Evolutionary conservation across 352 stramenopile genomes (phyloP).

Genomic region (Pythium pyrilobum): DNA sequence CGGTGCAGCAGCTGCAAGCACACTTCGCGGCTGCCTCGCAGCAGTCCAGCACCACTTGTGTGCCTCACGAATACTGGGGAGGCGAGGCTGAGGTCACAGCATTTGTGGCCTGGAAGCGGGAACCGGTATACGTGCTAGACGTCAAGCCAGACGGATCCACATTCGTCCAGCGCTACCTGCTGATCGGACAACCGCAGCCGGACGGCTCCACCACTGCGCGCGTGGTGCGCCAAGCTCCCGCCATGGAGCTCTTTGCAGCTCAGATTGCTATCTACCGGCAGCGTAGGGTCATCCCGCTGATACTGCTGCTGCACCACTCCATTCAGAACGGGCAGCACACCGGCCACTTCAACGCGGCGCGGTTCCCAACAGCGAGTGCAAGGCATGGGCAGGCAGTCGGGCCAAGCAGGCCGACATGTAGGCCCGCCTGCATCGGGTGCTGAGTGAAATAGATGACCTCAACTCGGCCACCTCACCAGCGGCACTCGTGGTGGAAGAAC

Average conservation of each 20-base stretch:
- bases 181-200: not conserved
- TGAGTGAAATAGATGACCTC: not conserved
- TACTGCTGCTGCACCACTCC: not conserved
- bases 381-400: not conserved
- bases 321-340: not conserved
- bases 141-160: not conserved
- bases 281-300: not conserved
- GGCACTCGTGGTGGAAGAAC: no score
- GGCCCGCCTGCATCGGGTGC: not conserved
- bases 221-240: not conserved
- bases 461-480: not conserved
- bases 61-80: not conserved
- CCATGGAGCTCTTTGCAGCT: not conserved
- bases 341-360: not conserved
- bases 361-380: not conserved
- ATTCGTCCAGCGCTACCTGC: not conserved
- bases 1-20: no score
- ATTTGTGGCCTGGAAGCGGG: not conserved
- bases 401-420: not conserved
- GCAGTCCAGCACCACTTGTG: no score
- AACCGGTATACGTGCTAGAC: slow-evolving; percentile 4
- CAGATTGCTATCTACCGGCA: slow-evolving; percentile 1
- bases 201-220: not conserved
- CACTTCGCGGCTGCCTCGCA: no score
- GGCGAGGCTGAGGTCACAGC: slow-evolving; percentile 2